phyloP scores from a whole-genome alignment of 2,329 filamentous ascomycete genomes.

The Trichoderma sp. region DNA sequence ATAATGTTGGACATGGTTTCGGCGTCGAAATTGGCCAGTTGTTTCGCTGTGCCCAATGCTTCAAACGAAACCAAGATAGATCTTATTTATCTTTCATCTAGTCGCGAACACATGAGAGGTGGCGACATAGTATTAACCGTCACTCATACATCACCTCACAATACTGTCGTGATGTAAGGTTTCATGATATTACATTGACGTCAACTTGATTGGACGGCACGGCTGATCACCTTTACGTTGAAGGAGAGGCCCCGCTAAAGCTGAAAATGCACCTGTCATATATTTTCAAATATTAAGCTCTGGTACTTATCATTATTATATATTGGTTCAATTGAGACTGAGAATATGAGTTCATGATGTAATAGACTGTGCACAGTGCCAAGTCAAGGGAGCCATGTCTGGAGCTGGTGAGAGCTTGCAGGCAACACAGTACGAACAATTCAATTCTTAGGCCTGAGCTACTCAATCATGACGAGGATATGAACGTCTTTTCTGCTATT shows the following conservation, averaged over 20 bases:
- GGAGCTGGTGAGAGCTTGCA: neutral
- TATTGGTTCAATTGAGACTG: neutral
- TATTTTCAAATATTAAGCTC: neutral
- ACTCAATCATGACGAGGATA: neutral
- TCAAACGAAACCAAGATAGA: neutral
- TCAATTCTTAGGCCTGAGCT: neutral
- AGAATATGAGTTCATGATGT: constrained; percentile 6
- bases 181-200: constrained; percentile 23
- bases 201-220: neutral
- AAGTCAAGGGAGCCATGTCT: neutral
- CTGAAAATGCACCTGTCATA: neutral
- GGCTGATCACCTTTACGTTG: neutral
- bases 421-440: neutral
- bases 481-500: neutral
- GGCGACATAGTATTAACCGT: neutral
- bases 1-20: constrained; percentile 25
- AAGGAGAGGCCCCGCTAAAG: neutral
- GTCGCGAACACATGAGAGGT: neutral
- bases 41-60: neutral
- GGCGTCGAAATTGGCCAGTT: neutral
- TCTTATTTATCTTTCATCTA: neutral
- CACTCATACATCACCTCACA: constrained; percentile 15
- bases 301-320: neutral
- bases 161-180: neutral
- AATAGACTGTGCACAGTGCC: neutral